These are phyloP conservation scores for Cyamopsis tetragonoloba DNA, from an alignment of 306 rosid species.

Conservation along the genomic window DNA sequence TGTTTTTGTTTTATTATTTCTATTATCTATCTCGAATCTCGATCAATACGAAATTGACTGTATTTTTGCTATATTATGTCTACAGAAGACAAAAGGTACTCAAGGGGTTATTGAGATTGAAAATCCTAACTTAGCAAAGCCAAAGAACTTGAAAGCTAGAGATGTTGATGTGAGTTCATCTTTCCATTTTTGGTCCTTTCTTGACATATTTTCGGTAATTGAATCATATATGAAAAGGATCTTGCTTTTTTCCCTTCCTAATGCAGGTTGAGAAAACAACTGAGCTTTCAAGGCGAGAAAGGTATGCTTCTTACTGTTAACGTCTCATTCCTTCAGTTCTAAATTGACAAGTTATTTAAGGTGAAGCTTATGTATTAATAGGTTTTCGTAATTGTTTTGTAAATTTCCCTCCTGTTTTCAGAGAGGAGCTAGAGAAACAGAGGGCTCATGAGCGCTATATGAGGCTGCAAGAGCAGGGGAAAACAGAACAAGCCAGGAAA, in stretches of 20 bases:
- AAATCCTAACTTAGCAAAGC: slow-evolving; percentile 80
- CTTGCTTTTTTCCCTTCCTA: slow-evolving; percentile 1
- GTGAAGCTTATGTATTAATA: background rate
- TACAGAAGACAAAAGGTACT: slow-evolving; percentile 74
- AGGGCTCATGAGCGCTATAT: slow-evolving; percentile 80
- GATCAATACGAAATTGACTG: background rate
- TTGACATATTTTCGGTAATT: background rate
- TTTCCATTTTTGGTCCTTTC: slow-evolving; percentile 11
- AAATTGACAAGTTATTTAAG: background rate
- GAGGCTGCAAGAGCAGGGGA: slow-evolving; percentile 91
- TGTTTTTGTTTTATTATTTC: background rate
- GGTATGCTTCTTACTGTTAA: slow-evolving; percentile 38
- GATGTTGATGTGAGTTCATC: slow-evolving; percentile 68
- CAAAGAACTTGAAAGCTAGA: slow-evolving; percentile 66
- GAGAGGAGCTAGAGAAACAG: slow-evolving; percentile 88
- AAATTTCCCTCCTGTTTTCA: slow-evolving; percentile 26
- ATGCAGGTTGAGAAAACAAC: slow-evolving; percentile 62
- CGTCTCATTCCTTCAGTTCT: background rate
- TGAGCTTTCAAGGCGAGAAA: slow-evolving; percentile 96
- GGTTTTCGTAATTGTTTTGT: background rate
- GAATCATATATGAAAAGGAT: background rate
- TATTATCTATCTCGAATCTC: background rate
- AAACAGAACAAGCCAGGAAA: slow-evolving; percentile 88
- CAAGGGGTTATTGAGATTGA: slow-evolving; percentile 85
- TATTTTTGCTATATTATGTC: slow-evolving; percentile 28